These are phyloP conservation scores for Tetrahymena malaccensis DNA, from an alignment of 73 alveolate species.

Conservation along the genomic window DNA sequence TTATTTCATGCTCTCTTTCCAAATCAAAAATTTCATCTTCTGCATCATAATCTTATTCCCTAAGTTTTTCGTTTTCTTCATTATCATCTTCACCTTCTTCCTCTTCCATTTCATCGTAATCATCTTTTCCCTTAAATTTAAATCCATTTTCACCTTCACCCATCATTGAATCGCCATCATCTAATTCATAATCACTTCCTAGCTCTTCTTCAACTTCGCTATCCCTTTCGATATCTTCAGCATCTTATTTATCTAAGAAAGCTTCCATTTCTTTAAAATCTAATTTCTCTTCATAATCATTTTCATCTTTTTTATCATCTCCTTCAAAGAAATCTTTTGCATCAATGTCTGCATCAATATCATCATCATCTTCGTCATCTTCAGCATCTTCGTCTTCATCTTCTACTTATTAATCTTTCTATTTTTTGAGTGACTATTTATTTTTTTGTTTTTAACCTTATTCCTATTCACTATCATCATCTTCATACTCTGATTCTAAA, in stretches of 20 bases:
- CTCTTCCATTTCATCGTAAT: conserved; percentile 25
- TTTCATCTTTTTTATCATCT: conserved; percentile 6
- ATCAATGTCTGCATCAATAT: conserved; percentile 5
- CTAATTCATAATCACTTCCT: conserved; percentile 18
- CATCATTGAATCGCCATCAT: not conserved
- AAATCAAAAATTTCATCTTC: not conserved
- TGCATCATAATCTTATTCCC: conserved; percentile 4
- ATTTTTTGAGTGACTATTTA: not conserved
- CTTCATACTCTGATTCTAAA: not conserved
- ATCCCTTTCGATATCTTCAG: not conserved
- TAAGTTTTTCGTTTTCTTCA: not conserved
- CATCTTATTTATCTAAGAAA: not conserved
- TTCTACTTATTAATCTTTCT: not conserved
- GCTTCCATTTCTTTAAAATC: conserved; percentile 3
- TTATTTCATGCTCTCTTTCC: not conserved
- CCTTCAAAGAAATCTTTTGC: conserved; percentile 9
- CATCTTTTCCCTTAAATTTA: conserved; percentile 16
- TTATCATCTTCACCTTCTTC: conserved; percentile 7
- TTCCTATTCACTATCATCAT: not conserved
- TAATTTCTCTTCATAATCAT: conserved; percentile 13
- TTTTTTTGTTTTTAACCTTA: not conserved
- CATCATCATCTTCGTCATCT: not conserved
- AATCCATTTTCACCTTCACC: not conserved
- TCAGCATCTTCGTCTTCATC: not conserved
- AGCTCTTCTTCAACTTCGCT: conserved; percentile 9